Conservation (phyloP, 495 filamentous ascomycete species). For the Aeminium ludgeri region DNA sequence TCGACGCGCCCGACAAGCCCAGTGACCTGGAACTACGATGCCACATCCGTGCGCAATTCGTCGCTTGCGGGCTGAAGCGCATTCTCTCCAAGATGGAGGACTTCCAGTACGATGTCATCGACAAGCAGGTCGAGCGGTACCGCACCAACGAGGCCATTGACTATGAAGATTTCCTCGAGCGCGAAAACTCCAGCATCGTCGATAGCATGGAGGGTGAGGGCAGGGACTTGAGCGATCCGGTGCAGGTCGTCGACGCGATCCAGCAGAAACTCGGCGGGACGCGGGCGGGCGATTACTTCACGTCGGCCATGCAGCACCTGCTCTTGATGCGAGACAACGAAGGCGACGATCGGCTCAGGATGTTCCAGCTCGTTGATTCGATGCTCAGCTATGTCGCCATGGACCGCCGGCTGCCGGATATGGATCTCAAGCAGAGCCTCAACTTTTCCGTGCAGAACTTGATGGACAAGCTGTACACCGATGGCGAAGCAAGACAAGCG, state of each 20-base stretch:
- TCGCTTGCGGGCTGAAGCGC: constrained; percentile 85
- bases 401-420: constrained; percentile 87
- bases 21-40: constrained; percentile 76
- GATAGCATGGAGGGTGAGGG: constrained; percentile 80
- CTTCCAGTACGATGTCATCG: constrained; percentile 95
- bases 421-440: constrained; percentile 91
- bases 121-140: constrained; percentile 94
- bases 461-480: constrained; percentile 87
- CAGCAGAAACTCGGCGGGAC: constrained; percentile 68
- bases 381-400: constrained; percentile 99
- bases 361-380: constrained; percentile 95
- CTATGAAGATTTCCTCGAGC: constrained; percentile 90
- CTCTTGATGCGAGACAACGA: constrained; percentile 86
- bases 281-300: constrained; percentile 83
- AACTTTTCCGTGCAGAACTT: constrained; percentile 95
- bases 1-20: constrained; percentile 59
- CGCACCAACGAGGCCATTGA: constrained; percentile 89
- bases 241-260: constrained; percentile 88
- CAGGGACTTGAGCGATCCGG: constrained; percentile 85
- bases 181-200: constrained; percentile 76
- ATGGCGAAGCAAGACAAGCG: constrained; percentile 80
- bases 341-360: constrained; percentile 75
- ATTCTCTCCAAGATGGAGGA: constrained; percentile 93
- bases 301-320: constrained; percentile 88
- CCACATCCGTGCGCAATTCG: constrained; percentile 92